Evolutionary conservation across 495 filamentous ascomycete species (phyloP), one percentile per base, ranked within the genome.

Genomic region (Penicillium cataractarum): DNA sequence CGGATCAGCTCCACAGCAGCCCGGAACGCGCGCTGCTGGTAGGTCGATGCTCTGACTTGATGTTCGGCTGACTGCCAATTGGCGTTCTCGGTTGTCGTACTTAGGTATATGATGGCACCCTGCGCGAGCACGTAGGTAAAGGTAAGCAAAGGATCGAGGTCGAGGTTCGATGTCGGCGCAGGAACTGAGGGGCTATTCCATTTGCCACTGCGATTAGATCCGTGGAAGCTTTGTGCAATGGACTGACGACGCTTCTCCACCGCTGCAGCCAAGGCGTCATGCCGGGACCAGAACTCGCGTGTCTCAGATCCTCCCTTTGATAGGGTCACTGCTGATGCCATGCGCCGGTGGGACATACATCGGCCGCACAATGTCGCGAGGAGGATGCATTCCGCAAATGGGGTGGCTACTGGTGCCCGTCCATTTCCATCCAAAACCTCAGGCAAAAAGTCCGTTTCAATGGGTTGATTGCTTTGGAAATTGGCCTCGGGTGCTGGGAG

Each of bases 401-500:
- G 48, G 7, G 48, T 51, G 12, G 29, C 29, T 29, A 31, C 17
- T 17, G 48, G 24, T 1, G 24, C 24, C 3, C 15, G 51, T 22
- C 51, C 51, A 33, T 19, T 54, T 12, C 51, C 51, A 22, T 54
- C 51, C 29, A 51, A 51, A n/a, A 70, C 69, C 26, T 85, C 80
- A 6, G 76, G 71, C 1, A 85, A 61, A 37, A 82, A 82, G 17
- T 62, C 71, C 37, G 69, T 76, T 21, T 70, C 71, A 46, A 76
- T 68, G 3, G 76, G 77, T 57, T 80, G 71, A 10, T 72, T 75
- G 54, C 67, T 75, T 64, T 84, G 80, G 46, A 84, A 85, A 27
- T 78, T 71, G 1, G 60, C 33, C 32, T 84, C 83, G 0, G 77
- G 76, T 3, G 76, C 76, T 10, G 82, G 82, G 7, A 85, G 78